Percentiles rank a stretch among this genome's conserved stretches.
Conservation (phyloP, 306 rosid genomes). For the Canavalia ensiformis region DNA sequence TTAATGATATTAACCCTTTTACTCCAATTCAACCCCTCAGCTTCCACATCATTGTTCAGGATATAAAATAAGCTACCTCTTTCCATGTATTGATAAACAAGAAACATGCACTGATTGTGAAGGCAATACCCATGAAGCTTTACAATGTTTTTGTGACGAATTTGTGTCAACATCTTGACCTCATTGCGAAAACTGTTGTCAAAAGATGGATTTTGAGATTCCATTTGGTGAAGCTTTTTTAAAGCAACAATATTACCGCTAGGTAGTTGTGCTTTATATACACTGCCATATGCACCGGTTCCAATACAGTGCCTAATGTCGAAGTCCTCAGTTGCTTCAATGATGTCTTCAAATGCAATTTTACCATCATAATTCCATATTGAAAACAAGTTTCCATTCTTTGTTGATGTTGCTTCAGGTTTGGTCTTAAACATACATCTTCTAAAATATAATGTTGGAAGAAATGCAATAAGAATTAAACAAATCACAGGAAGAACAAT, state of each 20-base stretch:
- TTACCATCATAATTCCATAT: slow-evolving; percentile 1
- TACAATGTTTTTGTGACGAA: not conserved
- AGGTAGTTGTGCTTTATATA: not conserved
- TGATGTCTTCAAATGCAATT: slow-evolving; percentile 6
- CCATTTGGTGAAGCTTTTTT: not conserved
- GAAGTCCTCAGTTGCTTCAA: slow-evolving; percentile 1
- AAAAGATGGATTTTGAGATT: slow-evolving; percentile 9
- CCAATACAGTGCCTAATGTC: not conserved
- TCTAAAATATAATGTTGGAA: not conserved
- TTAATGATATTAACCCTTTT: not conserved
- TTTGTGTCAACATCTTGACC: slow-evolving; percentile 8
- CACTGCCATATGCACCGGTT: not conserved
- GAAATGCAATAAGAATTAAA: not conserved
- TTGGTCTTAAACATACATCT: not conserved
- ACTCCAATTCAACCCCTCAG: slow-evolving; percentile 3
- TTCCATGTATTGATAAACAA: slow-evolving; percentile 14
- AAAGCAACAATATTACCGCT: not conserved
- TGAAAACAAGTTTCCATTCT: slow-evolving; percentile 1
- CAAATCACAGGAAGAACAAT: not conserved
- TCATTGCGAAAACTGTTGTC: not conserved
- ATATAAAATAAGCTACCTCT: not conserved
- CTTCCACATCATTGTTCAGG: not conserved
- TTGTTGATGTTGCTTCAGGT: not conserved
- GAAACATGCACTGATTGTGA: slow-evolving; percentile 42
- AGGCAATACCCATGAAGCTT: not conserved